Evolutionary conservation across 169 alveolate species (phyloP), one percentile per base, ranked within the genome.

Genomic region (Cryptosporidium baileyi): DNA sequence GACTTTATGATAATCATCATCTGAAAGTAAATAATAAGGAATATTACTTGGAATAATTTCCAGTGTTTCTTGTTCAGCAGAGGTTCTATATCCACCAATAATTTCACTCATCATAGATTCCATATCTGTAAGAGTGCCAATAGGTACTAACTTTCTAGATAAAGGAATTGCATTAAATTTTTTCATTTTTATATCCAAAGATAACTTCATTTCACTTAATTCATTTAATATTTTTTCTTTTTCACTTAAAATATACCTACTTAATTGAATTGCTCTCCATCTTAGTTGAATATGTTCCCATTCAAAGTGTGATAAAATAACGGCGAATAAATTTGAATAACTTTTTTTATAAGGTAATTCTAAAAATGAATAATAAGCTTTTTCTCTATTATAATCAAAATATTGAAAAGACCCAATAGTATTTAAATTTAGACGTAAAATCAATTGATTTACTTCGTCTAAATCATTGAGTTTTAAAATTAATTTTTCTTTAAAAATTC

Each of bases 271-370:
- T 45, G 49, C 28, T 47, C 81, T 65, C 81, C 81, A 65, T 49
- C 81, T 65, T 3, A 65, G 38, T 47, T 65, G 81, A n/a, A 65
- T 65, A 44, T 65, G 81, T 7, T 65, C 81, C 81, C 81, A 65
- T 51, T 65, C 81, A 47, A 65, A 49, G 28, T 65, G 81, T 7
- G 81, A 65, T n/a, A 65, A 65, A 45, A 65, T 65, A 1, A 65
- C 40, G 3, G 61, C 38, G 28, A 65, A 41, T 40, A 49, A 19
- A 51, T 65, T 65, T 22, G 81, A 65, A 30, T 41, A 43, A 1
- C 36, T 51, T n/a, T 45, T 51, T 41, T 51, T n/a, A 47, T 65
- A 51, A 2, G 32, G 28, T 30, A 65, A 45, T 47, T 45, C 81
- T 32, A 51, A n/a, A 11, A 47, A 65, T 8, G 63, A 45, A 9